These are phyloP conservation scores for Thraustochytrium sp. DNA, from an alignment of 352 stramenopile species.

Conservation along the genomic window DNA sequence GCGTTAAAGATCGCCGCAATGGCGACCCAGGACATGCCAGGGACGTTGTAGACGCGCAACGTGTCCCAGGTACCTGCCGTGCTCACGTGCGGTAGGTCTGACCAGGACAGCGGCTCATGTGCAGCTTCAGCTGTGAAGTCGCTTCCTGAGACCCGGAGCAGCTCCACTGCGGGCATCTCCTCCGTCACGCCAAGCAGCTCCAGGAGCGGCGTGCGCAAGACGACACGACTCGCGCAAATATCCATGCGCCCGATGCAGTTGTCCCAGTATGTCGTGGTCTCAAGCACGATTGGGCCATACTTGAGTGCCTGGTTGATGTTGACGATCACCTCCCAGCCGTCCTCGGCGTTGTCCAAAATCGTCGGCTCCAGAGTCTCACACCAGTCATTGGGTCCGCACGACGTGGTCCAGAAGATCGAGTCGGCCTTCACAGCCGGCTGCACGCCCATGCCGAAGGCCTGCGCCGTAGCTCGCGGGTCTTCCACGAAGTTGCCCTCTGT, in stretches of 20 bases:
- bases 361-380: not conserved
- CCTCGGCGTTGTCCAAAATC: not conserved
- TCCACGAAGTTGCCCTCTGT: not conserved
- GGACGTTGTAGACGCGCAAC: not conserved
- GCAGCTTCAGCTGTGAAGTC: not conserved
- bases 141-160: not conserved
- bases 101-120: not conserved
- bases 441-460: not conserved
- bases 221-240: not conserved
- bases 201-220: conserved; percentile 5
- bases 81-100: not conserved
- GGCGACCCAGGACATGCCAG: not conserved
- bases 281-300: not conserved
- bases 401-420: not conserved
- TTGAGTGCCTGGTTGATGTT: not conserved
- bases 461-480: not conserved
- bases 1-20: not conserved
- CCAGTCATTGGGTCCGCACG: not conserved
- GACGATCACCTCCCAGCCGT: not conserved
- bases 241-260: not conserved
- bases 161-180: not conserved
- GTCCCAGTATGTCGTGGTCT: not conserved
- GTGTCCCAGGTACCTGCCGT: not conserved
- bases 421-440: not conserved
- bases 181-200: not conserved